Evolutionary conservation across 1,284 basidiomycete species (phyloP).

Genomic region (Malassezia globosa): DNA sequence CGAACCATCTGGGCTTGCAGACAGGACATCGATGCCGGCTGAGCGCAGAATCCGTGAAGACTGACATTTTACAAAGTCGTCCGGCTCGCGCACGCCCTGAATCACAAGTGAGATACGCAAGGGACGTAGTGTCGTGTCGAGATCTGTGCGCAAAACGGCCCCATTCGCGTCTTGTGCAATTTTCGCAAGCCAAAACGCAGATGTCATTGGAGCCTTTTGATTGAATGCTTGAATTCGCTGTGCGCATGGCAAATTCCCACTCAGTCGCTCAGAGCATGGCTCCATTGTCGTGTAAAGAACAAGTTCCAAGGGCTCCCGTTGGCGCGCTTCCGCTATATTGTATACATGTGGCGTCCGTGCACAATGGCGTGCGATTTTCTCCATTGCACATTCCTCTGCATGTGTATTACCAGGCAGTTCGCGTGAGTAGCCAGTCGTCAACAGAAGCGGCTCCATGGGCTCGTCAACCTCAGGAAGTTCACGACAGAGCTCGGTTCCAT

Average conservation of each 20-base stretch:
- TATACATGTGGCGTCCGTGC: not conserved
- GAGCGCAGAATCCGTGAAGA: slow-evolving; percentile 66
- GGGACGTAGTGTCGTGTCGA: slow-evolving; percentile 1
- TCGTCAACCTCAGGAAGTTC: not conserved
- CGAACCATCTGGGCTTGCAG: slow-evolving; percentile 49
- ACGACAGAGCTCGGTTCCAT: slow-evolving; percentile 3
- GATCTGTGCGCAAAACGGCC: not conserved
- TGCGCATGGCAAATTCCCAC: slow-evolving; percentile 74
- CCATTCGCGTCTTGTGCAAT: not conserved
- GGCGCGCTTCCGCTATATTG: not conserved
- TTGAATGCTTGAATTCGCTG: slow-evolving; percentile 62
- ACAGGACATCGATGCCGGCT: slow-evolving; percentile 65
- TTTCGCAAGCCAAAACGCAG: slow-evolving; percentile 9
- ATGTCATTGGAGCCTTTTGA: slow-evolving; percentile 6
- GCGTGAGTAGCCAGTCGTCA: slow-evolving; percentile 78
- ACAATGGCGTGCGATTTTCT: slow-evolving; percentile 54
- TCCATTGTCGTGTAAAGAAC: slow-evolving; percentile 93
- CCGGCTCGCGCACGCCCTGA: slow-evolving; percentile 83
- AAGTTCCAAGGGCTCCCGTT: slow-evolving; percentile 46
- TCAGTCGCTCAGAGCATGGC: slow-evolving; percentile 81
- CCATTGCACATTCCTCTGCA: slow-evolving; percentile 85
- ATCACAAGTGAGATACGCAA: slow-evolving; percentile 61
- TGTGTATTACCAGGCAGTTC: slow-evolving; percentile 88
- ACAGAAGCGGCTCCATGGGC: slow-evolving; percentile 41
- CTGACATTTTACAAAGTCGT: slow-evolving; percentile 87